Evolutionary conservation across 2,329 filamentous ascomycete species (phyloP).

Genomic region (Alternaria infectoria): DNA sequence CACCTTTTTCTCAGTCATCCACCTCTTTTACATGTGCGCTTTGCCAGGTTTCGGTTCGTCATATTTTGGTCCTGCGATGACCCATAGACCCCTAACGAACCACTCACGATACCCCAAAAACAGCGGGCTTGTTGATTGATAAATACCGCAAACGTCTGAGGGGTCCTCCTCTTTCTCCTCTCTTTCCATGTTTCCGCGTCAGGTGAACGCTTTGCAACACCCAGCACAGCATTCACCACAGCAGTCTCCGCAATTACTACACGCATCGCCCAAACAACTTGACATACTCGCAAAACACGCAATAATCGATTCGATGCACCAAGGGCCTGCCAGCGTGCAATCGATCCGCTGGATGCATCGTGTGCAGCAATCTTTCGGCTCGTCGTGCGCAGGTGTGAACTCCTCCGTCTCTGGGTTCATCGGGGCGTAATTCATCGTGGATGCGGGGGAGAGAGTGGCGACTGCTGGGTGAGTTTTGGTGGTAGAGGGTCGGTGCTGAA

Average conservation of each 20-base stretch:
- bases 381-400: slow-evolving; percentile 7
- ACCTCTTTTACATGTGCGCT: not conserved
- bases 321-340: slow-evolving; percentile 10
- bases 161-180: not conserved
- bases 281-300: slow-evolving; percentile 4
- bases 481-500: not conserved
- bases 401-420: slow-evolving; percentile 9
- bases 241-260: slow-evolving; percentile 1
- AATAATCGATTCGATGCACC: slow-evolving; percentile 5
- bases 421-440: slow-evolving; percentile 25
- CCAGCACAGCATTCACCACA: not conserved
- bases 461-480: not conserved
- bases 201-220: not conserved
- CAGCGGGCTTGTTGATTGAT: not conserved
- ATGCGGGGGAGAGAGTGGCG: not conserved
- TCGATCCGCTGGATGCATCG: slow-evolving; percentile 7
- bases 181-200: not conserved
- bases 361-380: slow-evolving; percentile 13
- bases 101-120: not conserved
- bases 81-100: not conserved
- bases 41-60: not conserved
- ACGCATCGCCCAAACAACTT: not conserved
- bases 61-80: not conserved
- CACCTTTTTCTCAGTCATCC: not conserved
- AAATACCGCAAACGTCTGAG: not conserved